Base-by-base conservation (phyloP, 257 asterid species). In the Gentiana macrophylla region DNA sequence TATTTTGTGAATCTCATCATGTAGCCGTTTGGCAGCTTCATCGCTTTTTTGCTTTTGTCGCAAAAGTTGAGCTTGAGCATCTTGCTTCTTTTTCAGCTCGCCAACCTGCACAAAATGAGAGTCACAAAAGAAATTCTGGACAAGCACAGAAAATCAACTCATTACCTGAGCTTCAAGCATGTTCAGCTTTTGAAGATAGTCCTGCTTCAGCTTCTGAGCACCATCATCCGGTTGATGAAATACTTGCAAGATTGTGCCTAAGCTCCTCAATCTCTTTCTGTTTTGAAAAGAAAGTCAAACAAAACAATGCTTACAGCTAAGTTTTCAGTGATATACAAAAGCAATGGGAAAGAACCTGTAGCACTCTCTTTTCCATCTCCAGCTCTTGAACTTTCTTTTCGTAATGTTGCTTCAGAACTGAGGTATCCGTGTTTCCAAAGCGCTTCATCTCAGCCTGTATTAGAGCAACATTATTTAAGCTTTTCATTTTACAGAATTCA, bases 11-110 rank as follows among this genome's bases (percentile, higher is more conserved):
- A 92, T 92, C 76, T 92, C 99, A 70, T 88, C 90, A 32, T 84
- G 84, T 24, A 92, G 69, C 37, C 84, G 82, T 77, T 62, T 92
- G 32, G 97, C 95, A 68, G 97, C 94, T 65, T 92, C 99, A 13
- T 92, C 99, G 45, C 97, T 92, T 72, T 85, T 88, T 64, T 85
- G 99, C 72, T 92, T 92, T 67, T 92, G 99, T 74, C 97, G 69
- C 71, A 92, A 73, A 56, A 92, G 65, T 70, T 92, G 99, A 68
- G 94, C 94, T 73, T 92, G 99, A 61, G 99, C 88, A 77, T 92
- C 99, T 62, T 92, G 99, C 71, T 92, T 92, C 61, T 92, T 92
- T 84, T 92, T 92, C 77, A 92, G 66, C 71, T 75, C 91, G 52
- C 85, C 80, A 58, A 92, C 99, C 99, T 92, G 72, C 53, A 69